Evolutionary conservation across 345 rosid species (phyloP).

Genomic region (Firmiana major): DNA sequence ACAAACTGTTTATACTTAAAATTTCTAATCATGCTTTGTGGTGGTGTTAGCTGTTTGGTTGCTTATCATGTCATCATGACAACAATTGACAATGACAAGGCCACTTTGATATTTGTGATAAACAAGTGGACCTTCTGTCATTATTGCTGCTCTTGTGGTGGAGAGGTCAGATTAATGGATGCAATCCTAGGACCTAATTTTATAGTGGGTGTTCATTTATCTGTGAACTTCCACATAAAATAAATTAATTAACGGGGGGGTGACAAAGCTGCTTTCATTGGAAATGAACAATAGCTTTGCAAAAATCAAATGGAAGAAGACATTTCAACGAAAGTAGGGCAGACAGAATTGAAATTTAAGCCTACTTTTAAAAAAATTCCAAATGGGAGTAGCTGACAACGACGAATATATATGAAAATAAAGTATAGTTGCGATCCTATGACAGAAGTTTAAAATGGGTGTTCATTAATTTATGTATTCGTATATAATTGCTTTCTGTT

Average conservation of each 20-base stretch:
- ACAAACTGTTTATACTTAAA: background rate
- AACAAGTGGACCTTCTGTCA: background rate
- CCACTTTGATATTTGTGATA: background rate
- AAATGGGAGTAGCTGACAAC: background rate
- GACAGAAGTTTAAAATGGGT: too few species aligned
- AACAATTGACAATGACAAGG: constrained; percentile 2
- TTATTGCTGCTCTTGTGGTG: background rate
- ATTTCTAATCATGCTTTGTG: background rate
- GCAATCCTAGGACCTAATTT: background rate
- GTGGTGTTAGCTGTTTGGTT: constrained; percentile 11
- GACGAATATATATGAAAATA: background rate
- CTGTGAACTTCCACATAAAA: background rate
- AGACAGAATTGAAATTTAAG: background rate
- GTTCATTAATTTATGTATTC: background rate
- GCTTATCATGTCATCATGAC: background rate
- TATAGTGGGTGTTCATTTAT: background rate
- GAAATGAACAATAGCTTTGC: background rate
- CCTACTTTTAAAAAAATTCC: background rate
- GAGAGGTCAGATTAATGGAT: background rate
- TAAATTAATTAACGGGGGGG: background rate
- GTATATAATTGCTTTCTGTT: background rate
- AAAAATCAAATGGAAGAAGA: background rate
- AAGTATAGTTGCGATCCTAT: background rate
- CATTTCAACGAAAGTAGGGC: background rate
- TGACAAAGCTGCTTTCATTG: background rate